phyloP scores from a whole-genome alignment of 73 alveolate genomes.

The Breviolum minutum region DNA sequence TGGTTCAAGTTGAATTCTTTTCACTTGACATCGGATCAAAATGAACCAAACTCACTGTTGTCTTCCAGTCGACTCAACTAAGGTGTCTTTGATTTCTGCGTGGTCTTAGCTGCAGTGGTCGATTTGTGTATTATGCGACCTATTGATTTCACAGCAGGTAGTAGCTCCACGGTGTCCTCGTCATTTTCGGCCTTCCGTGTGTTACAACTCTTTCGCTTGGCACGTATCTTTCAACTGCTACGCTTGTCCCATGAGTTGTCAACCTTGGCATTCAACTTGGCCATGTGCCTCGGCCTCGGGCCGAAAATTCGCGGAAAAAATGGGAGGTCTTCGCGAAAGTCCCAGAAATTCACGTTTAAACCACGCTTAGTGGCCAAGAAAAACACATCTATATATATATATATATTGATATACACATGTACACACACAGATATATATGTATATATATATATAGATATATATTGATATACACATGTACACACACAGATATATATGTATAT shows the following conservation, averaged over 20 bases:
- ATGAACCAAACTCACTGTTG: background rate
- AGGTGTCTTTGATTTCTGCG: slow-evolving; percentile 77
- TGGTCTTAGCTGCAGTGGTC: slow-evolving; percentile 65
- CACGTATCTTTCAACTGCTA: slow-evolving; percentile 62
- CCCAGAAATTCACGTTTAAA: too few relatives aligned
- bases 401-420: too few relatives aligned
- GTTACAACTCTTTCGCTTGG: slow-evolving; percentile 74
- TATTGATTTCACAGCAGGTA: background rate
- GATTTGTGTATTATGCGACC: slow-evolving; percentile 87
- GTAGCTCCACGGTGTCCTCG: background rate
- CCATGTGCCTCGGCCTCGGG: slow-evolving; percentile 40
- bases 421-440: too few relatives aligned
- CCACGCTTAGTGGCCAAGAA: too few relatives aligned
- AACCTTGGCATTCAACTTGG: slow-evolving; percentile 82
- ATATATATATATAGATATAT: too few relatives aligned
- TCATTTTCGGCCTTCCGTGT: slow-evolving; percentile 77
- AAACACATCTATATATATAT: too few relatives aligned
- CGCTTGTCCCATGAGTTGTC: slow-evolving; percentile 78
- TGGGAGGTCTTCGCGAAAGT: too few relatives aligned
- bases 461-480: too few relatives aligned
- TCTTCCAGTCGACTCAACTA: background rate
- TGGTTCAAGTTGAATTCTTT: background rate
- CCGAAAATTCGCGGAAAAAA: too few relatives aligned
- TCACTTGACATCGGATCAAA: background rate
- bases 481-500: too few relatives aligned